Conservation (phyloP, 495 filamentous ascomycete genomes). For the Penicillium parvum region DNA sequence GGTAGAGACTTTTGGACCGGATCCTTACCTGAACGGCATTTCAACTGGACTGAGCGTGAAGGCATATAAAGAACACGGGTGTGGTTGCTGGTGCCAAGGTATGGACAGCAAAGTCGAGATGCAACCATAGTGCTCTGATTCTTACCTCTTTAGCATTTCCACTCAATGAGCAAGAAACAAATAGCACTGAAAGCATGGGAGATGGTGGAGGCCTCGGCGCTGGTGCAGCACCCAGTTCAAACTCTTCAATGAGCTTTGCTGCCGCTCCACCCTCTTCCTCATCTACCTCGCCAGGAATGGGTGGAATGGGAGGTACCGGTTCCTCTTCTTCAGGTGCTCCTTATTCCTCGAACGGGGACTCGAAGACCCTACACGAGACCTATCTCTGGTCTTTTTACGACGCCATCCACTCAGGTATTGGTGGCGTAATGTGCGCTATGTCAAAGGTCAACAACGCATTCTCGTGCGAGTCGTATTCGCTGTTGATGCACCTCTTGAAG, state of each 20-base stretch:
- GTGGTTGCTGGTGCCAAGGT: conserved; percentile 67
- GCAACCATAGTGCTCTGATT: conserved; percentile 43
- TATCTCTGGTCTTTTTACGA: conserved; percentile 72
- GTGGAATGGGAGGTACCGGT: too few relatives aligned
- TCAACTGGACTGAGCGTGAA: conserved; percentile 52
- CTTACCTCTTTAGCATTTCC: conserved; percentile 59
- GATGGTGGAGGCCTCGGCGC: too few relatives aligned
- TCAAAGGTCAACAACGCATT: conserved; percentile 59
- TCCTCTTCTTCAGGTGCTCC: too few relatives aligned
- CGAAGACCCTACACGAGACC: conserved; percentile 64
- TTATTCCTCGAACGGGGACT: conserved; percentile 58
- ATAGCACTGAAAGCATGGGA: conserved; percentile 14
- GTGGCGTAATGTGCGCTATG: conserved; percentile 63
- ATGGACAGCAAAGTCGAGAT: background rate
- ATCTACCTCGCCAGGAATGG: too few relatives aligned
- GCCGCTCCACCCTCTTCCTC: too few relatives aligned
- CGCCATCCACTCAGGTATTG: conserved; percentile 54
- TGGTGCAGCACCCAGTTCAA: too few relatives aligned
- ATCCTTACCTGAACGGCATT: conserved; percentile 50
- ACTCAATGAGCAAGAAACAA: conserved; percentile 64
- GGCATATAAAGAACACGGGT: too few relatives aligned
- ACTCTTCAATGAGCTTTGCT: background rate
- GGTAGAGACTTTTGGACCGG: too few relatives aligned
- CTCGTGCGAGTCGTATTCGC: too few relatives aligned
- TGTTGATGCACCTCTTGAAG: background rate